Evolutionary conservation across 495 filamentous ascomycete species (phyloP).

Genomic region (Physcia stellaris): DNA sequence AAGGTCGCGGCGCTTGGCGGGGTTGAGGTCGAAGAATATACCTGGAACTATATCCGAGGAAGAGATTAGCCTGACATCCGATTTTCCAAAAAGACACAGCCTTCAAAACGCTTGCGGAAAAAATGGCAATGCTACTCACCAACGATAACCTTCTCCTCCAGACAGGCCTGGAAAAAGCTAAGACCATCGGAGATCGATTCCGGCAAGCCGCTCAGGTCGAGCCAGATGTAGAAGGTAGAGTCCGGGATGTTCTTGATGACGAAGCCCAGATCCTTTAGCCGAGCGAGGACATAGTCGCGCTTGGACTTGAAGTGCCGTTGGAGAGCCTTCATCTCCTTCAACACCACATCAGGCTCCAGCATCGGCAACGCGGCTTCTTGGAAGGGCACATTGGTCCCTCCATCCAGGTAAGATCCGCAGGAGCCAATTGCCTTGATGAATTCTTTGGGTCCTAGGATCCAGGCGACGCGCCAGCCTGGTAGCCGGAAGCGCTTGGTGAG

Average conservation of each 20-base stretch:
- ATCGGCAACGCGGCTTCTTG: constrained; percentile 87
- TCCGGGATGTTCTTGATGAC: constrained; percentile 62
- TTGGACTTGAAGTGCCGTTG: constrained; percentile 81
- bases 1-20: constrained; percentile 72
- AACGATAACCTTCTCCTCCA: constrained; percentile 76
- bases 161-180: constrained; percentile 90
- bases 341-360: constrained; percentile 71
- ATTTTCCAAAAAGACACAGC: not conserved
- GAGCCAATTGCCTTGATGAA: constrained; percentile 90
- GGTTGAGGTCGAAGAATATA: constrained; percentile 77
- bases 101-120: not conserved
- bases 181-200: constrained; percentile 75
- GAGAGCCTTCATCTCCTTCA: constrained; percentile 76
- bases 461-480: constrained; percentile 87
- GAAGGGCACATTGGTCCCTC: constrained; percentile 88
- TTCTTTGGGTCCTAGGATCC: constrained; percentile 91
- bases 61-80: constrained; percentile 26
- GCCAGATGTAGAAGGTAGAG: constrained; percentile 88
- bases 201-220: constrained; percentile 51
- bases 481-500: constrained; percentile 94
- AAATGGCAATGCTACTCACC: too few species aligned
- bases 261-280: constrained; percentile 77
- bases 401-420: constrained; percentile 90
- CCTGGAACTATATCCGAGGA: too few species aligned
- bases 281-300: constrained; percentile 71